Conservation (phyloP, 345 rosid genomes). For the Citrus medica region DNA sequence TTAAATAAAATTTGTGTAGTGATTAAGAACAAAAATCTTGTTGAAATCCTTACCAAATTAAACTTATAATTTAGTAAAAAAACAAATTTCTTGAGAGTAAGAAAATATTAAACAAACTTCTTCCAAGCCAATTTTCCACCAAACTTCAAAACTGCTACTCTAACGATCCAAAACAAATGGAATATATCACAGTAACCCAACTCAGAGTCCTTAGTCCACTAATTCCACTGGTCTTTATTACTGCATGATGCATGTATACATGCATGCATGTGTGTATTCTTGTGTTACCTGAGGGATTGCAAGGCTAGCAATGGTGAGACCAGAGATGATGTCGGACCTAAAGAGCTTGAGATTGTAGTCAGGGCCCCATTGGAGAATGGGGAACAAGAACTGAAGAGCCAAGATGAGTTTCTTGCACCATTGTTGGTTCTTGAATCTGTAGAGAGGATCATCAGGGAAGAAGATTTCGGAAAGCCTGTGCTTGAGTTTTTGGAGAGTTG, state of each 20-base stretch:
- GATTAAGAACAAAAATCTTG: constrained; percentile 12
- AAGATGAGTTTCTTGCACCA: constrained; percentile 49
- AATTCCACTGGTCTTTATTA: background rate
- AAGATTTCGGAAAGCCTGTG: constrained; percentile 64
- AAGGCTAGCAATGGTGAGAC: constrained; percentile 99
- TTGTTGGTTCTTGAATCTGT: constrained; percentile 76
- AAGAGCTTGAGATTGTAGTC: constrained; percentile 56
- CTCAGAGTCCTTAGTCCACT: constrained; percentile 16
- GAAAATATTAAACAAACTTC: constrained; percentile 11
- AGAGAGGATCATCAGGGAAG: constrained; percentile 95
- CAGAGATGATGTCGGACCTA: constrained; percentile 86
- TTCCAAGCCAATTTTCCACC: background rate
- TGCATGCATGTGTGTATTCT: background rate
- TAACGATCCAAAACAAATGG: constrained; percentile 23
- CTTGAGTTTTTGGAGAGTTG: constrained; percentile 62
- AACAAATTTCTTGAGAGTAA: background rate
- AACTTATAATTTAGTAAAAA: background rate
- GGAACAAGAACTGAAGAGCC: constrained; percentile 69
- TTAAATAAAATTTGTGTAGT: background rate
- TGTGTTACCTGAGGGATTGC: constrained; percentile 94
- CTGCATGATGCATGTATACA: background rate
- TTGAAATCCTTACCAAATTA: constrained; percentile 3
- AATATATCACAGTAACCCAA: constrained; percentile 15
- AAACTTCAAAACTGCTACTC: constrained; percentile 9
- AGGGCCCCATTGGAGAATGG: constrained; percentile 80